Conservation (phyloP, 495 filamentous ascomycete species). For the Annulohypoxylon stygium region DNA sequence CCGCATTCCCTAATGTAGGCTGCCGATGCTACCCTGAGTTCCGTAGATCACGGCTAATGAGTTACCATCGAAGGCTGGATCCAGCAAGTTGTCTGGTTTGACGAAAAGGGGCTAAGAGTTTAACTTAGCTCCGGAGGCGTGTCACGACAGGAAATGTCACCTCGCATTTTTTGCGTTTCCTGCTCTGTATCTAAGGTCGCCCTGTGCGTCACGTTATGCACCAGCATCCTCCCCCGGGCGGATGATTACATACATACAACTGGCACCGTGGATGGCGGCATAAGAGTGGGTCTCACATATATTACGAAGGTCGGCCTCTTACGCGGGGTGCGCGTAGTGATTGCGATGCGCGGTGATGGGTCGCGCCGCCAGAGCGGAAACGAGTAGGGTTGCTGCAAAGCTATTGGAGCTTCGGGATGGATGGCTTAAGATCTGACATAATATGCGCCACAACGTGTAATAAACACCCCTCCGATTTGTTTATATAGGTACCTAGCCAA, state of each 20-base stretch:
- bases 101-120: slow-evolving; percentile 26
- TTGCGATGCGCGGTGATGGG: slow-evolving; percentile 33
- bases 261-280: neutral
- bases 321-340: slow-evolving; percentile 42
- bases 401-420: slow-evolving; percentile 37
- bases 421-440: slow-evolving; percentile 48
- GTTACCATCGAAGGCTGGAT: slow-evolving; percentile 25
- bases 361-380: slow-evolving; percentile 43
- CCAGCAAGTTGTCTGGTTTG: neutral
- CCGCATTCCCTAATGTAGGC: slow-evolving; percentile 21
- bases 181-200: slow-evolving; percentile 7
- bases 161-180: neutral
- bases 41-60: slow-evolving; percentile 18
- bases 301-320: slow-evolving; percentile 16
- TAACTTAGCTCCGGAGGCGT: slow-evolving; percentile 7
- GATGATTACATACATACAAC: slow-evolving; percentile 22
- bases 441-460: slow-evolving; percentile 36
- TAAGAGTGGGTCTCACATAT: slow-evolving; percentile 25
- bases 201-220: slow-evolving; percentile 21
- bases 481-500: neutral
- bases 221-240: slow-evolving; percentile 30
- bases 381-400: slow-evolving; percentile 27
- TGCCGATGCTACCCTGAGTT: slow-evolving; percentile 28
- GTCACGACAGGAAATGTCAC: slow-evolving; percentile 13
- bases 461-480: slow-evolving; percentile 14